These are phyloP conservation scores for Saccharomyces hybrid DNA, from an alignment of 1,139 yeast genomes.

Conservation along the genomic window DNA sequence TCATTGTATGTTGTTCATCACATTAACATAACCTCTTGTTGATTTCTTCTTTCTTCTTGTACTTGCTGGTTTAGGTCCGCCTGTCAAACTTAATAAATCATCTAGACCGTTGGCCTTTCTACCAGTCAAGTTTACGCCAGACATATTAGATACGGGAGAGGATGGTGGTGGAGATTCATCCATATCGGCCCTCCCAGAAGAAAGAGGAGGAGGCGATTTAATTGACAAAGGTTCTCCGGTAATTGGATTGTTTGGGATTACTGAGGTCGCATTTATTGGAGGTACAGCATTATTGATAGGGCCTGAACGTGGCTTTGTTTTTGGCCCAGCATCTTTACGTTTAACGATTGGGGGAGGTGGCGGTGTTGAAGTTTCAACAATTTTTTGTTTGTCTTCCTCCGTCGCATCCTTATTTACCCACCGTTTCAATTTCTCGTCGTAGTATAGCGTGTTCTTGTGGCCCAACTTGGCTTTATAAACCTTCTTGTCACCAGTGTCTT, in stretches of 20 bases:
- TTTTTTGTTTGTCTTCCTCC: constrained; percentile 58
- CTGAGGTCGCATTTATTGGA: background rate
- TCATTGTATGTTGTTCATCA: constrained; percentile 42
- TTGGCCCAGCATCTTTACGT: constrained; percentile 32
- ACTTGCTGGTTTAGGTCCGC: constrained; percentile 28
- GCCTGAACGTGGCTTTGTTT: constrained; percentile 32
- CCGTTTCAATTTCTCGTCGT: constrained; percentile 75
- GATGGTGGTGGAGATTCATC: constrained; percentile 7
- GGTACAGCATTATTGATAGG: background rate
- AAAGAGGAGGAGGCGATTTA: background rate
- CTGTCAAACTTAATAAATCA: constrained; percentile 46
- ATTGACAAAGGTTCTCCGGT: background rate
- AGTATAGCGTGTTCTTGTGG: constrained; percentile 61
- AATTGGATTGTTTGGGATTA: constrained; percentile 1
- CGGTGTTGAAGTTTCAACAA: constrained; percentile 59
- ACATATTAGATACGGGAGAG: constrained; percentile 2
- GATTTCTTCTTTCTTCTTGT: constrained; percentile 43
- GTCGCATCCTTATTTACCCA: constrained; percentile 77
- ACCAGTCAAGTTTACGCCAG: constrained; percentile 12
- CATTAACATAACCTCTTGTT: constrained; percentile 75
- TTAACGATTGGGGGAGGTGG: constrained; percentile 61
- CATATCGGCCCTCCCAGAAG: background rate
- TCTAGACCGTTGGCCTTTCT: constrained; percentile 49
- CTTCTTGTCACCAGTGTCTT: constrained; percentile 56
- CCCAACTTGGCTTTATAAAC: constrained; percentile 84